A percentile compares a stretch with the other conserved stretches of the same genome.
phyloP scores from a whole-genome alignment of 305 asterid species.

The Fraxinus paxiana region DNA sequence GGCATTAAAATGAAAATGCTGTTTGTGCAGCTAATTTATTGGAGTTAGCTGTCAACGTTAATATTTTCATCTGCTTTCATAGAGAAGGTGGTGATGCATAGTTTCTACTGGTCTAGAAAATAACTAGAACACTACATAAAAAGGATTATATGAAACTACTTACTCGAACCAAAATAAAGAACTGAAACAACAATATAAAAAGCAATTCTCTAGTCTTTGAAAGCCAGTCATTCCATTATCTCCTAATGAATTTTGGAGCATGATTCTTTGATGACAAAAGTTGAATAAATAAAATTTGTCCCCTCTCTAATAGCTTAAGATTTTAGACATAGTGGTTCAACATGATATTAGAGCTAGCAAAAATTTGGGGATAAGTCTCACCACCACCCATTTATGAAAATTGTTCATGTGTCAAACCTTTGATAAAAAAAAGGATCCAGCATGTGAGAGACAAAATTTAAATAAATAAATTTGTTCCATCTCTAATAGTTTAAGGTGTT shows the following conservation, averaged over 20 bases:
- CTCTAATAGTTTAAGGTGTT: not conserved
- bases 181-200: not conserved
- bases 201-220: not conserved
- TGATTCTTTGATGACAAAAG: not conserved
- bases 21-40: not conserved
- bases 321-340: not conserved
- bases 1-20: not conserved
- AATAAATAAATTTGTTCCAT: not conserved
- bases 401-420: not conserved
- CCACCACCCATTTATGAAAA: not conserved
- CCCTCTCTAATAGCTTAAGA: not conserved
- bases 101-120: not conserved
- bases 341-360: not conserved
- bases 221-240: constrained; percentile 2
- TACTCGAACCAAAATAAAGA: not conserved
- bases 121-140: not conserved
- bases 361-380: not conserved
- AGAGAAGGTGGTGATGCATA: not conserved
- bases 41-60: not conserved
- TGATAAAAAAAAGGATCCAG: not conserved
- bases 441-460: not conserved
- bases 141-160: not conserved
- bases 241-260: not conserved
- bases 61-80: not conserved
- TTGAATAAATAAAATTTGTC: not conserved